Evolutionary conservation across 2,329 filamentous ascomycete genomes (phyloP).

Genomic region (Allantophomopsis lycopodina): DNA sequence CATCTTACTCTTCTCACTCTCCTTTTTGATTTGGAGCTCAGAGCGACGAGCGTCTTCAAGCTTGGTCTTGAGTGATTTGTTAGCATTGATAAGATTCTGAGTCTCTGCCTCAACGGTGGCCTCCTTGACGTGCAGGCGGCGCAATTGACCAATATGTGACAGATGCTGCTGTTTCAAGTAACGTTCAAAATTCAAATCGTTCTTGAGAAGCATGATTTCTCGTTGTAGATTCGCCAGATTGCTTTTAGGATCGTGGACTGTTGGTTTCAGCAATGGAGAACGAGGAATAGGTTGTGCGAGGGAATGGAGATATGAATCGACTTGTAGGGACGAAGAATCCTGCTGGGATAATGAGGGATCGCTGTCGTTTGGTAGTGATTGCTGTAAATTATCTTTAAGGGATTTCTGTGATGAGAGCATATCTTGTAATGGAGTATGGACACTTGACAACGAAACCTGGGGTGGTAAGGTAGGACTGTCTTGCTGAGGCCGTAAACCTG

Average conservation of each 20-base stretch:
- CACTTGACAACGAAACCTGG: constrained; percentile 28
- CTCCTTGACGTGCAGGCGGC: constrained; percentile 61
- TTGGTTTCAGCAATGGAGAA: constrained; percentile 15
- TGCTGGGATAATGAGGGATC: constrained; percentile 22
- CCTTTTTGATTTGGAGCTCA: constrained; percentile 56
- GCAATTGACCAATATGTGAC: constrained; percentile 66
- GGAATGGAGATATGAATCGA: constrained; percentile 15
- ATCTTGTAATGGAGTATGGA: constrained; percentile 43
- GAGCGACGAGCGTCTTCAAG: constrained; percentile 60
- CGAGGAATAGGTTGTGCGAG: constrained; percentile 11
- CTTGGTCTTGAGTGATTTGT: constrained; percentile 58
- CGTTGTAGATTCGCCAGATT: constrained; percentile 48
- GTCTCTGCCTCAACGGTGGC: constrained; percentile 71
- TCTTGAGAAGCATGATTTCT: constrained; percentile 63
- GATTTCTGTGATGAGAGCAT: constrained; percentile 45
- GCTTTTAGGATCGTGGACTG: constrained; percentile 20
- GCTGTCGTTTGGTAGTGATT: constrained; percentile 42
- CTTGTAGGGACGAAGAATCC: constrained; percentile 8
- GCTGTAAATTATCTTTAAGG: constrained; percentile 39
- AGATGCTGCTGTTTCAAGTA: constrained; percentile 78
- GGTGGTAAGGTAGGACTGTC: constrained; percentile 47
- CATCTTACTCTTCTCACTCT: constrained; percentile 57
- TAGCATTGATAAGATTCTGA: constrained; percentile 66
- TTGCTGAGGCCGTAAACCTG: constrained; percentile 4
- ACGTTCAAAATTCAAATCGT: constrained; percentile 71